A percentile compares a stretch with the other conserved stretches of the same genome.
Evolutionary conservation across 306 rosid species (phyloP).

Genomic region (Quercus agrifolia): DNA sequence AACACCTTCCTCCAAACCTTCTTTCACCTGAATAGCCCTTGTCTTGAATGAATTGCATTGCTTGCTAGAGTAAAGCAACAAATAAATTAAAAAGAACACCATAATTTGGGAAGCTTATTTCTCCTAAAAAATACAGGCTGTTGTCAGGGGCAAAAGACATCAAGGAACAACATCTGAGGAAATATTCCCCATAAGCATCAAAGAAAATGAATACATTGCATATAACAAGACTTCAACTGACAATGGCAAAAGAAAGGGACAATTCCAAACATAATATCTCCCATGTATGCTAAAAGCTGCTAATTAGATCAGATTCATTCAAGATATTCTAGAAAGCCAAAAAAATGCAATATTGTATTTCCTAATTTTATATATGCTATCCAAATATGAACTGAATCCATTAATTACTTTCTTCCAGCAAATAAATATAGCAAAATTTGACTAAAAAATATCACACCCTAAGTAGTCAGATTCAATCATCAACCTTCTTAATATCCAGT

Average conservation of each 20-base stretch:
- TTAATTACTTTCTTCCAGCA: no score
- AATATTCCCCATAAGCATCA: background rate
- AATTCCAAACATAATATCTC: no score
- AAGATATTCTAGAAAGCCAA: background rate
- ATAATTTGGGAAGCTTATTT: background rate
- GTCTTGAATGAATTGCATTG: slow-evolving; percentile 66
- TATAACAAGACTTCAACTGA: background rate
- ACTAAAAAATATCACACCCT: background rate
- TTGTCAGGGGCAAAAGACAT: background rate
- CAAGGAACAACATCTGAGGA: background rate
- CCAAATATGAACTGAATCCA: no score
- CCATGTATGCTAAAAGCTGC: background rate
- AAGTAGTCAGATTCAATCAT: background rate
- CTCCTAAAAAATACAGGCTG: background rate
- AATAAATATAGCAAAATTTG: background rate
- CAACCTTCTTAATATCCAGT: background rate
- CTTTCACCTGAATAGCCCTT: slow-evolving; percentile 61
- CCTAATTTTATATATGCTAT: no score
- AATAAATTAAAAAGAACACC: background rate
- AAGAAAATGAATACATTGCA: background rate
- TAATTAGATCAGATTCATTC: background rate
- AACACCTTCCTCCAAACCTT: slow-evolving; percentile 46
- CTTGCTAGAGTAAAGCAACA: slow-evolving; percentile 41
- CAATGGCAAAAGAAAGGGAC: background rate
- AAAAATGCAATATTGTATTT: no score